Percentiles rank a stretch among this genome's conserved stretches.
Evolutionary conservation across 306 rosid genomes (phyloP).

Genomic region (Bauhinia variegata): DNA sequence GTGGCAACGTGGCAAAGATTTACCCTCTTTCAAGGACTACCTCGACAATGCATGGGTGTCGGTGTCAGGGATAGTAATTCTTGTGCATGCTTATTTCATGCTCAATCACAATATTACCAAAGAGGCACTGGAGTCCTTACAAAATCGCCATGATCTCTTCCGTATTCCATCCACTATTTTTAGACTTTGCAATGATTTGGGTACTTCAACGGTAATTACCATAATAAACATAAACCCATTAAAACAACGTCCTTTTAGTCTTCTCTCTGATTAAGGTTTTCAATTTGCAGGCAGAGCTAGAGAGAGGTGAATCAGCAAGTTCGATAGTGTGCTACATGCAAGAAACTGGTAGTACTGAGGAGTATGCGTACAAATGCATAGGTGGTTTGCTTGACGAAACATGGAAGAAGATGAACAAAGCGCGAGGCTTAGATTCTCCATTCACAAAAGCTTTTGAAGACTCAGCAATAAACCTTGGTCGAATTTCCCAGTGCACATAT

Average conservation of each 20-base stretch:
- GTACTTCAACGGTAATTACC: conserved; percentile 45
- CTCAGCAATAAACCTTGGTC: conserved; percentile 46
- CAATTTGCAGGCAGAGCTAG: conserved; percentile 48
- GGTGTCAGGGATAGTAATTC: conserved; percentile 39
- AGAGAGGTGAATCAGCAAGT: conserved; percentile 59
- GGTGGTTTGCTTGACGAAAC: conserved; percentile 36
- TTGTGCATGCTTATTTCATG: conserved; percentile 48
- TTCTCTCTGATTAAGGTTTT: too few relatives aligned
- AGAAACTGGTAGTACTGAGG: conserved; percentile 38
- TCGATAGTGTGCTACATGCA: conserved; percentile 46
- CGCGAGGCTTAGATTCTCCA: conserved; percentile 22
- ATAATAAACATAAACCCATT: too few relatives aligned
- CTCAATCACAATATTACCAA: conserved; percentile 40
- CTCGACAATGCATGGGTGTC: conserved; percentile 58
- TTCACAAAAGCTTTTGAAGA: conserved; percentile 47
- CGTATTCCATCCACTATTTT: conserved; percentile 49
- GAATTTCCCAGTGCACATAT: conserved; percentile 57
- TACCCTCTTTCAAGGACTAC: conserved; percentile 51
- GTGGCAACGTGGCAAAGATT: conserved; percentile 41
- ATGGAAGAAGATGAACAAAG: conserved; percentile 62
- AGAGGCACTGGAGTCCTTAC: conserved; percentile 38
- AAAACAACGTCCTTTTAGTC: too few relatives aligned
- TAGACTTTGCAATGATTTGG: conserved; percentile 64
- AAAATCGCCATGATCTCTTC: conserved; percentile 37
- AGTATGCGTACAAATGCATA: conserved; percentile 23